phyloP scores from a whole-genome alignment of 148 eudicot species.

The Dysphania ambrosioides region DNA sequence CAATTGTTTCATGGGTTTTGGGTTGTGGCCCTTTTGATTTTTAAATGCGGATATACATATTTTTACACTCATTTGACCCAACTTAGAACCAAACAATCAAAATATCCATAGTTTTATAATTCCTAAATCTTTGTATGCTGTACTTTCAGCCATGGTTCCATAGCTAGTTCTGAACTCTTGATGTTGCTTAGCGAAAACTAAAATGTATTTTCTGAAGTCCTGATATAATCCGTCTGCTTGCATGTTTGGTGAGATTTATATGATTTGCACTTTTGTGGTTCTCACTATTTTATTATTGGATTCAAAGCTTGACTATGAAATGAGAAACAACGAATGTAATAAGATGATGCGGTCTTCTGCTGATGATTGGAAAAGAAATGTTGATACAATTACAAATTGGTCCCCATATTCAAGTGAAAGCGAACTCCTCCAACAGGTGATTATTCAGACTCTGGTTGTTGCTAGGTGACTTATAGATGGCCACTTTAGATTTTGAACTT shows the following conservation, averaged over 20 bases:
- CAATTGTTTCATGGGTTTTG: not conserved
- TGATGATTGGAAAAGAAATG: conserved; percentile 65
- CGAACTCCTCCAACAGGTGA: conserved; percentile 85
- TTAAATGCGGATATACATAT: too few relatives aligned
- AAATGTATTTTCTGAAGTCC: not conserved
- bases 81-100: not conserved
- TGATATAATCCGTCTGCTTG: not conserved
- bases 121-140: not conserved
- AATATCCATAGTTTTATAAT: not conserved
- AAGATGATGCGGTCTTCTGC: conserved; percentile 50
- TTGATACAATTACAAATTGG: conserved; percentile 72
- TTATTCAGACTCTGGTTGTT: conserved; percentile 10
- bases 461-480: not conserved
- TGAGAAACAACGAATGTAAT: conserved; percentile 48
- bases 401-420: conserved; percentile 88
- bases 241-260: not conserved
- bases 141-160: not conserved
- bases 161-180: not conserved
- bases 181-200: not conserved
- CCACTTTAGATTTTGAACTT: not conserved
- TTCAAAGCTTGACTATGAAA: conserved; percentile 74
- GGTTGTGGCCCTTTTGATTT: too few relatives aligned
- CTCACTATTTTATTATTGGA: conserved; percentile 16
- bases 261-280: not conserved
- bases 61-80: not conserved